A percentile compares a stretch with the other conserved stretches of the same genome.
Conservation (phyloP, 2,329 filamentous ascomycete species). For the Ceratocystis albifundus region DNA sequence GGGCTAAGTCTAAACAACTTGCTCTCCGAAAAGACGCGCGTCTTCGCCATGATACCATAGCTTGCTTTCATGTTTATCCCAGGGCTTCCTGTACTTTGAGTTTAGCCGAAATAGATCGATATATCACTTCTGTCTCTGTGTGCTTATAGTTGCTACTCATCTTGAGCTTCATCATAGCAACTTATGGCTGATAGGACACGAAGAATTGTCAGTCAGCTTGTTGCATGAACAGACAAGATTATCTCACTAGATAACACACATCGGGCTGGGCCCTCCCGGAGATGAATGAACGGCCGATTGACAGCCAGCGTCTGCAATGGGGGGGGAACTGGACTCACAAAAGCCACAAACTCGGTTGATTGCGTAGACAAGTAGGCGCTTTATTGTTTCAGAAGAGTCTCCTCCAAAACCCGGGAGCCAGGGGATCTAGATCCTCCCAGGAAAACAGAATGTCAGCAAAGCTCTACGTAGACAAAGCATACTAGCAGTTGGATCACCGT, state of each 20-base stretch:
- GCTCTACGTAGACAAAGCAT: not conserved
- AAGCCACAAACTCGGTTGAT: not conserved
- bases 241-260: not conserved
- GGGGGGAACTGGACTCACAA: not conserved
- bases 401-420: not conserved
- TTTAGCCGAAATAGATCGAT: not conserved
- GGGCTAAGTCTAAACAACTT: not conserved
- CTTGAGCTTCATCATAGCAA: no score
- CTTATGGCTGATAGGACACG: not conserved
- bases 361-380: not conserved
- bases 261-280: not conserved
- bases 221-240: no score
- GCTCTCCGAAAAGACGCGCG: constrained; percentile 10
- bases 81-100: not conserved
- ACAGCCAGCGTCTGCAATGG: not conserved
- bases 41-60: not conserved
- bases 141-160: no score
- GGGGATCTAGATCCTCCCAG: not conserved
- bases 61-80: not conserved
- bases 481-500: no score
- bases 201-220: not conserved
- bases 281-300: not conserved
- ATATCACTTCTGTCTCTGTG: not conserved
- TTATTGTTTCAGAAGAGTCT: constrained; percentile 7
- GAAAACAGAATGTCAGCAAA: not conserved